Evolutionary conservation across 106 monocot genomes (phyloP).

Genomic region (Dendrobium officinale): DNA sequence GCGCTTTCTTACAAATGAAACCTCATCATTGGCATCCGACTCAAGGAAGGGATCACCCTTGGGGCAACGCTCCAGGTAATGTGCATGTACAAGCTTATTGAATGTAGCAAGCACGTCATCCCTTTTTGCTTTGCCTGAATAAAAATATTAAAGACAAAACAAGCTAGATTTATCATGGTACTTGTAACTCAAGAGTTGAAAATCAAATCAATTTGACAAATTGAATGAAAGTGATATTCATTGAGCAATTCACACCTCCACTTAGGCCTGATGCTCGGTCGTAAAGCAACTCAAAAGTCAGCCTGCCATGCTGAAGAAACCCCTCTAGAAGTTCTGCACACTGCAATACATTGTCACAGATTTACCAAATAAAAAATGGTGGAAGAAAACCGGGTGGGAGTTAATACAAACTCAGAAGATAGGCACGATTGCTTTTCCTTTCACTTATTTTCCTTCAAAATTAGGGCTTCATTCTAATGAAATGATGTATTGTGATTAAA

Average conservation of each 20-base stretch:
- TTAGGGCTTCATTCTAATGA: neutral
- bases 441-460: neutral
- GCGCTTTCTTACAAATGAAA: constrained; percentile 30
- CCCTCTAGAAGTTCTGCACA: constrained; percentile 61
- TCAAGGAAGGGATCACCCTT: constrained; percentile 70
- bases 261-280: constrained; percentile 24
- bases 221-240: neutral
- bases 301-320: constrained; percentile 86
- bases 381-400: neutral
- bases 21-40: constrained; percentile 29
- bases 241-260: neutral
- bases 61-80: constrained; percentile 92
- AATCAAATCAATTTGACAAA: neutral
- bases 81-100: constrained; percentile 54
- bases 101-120: constrained; percentile 39
- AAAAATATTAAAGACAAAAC: constrained; percentile 2
- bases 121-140: constrained; percentile 16
- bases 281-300: constrained; percentile 76
- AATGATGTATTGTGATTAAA: neutral
- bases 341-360: constrained; percentile 20
- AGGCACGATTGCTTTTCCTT: neutral
- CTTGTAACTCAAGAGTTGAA: neutral
- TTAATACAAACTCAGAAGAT: neutral
- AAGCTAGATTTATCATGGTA: neutral
- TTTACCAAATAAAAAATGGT: neutral